Conservation (phyloP, 345 rosid genomes). For the Euphorbia peplus region DNA sequence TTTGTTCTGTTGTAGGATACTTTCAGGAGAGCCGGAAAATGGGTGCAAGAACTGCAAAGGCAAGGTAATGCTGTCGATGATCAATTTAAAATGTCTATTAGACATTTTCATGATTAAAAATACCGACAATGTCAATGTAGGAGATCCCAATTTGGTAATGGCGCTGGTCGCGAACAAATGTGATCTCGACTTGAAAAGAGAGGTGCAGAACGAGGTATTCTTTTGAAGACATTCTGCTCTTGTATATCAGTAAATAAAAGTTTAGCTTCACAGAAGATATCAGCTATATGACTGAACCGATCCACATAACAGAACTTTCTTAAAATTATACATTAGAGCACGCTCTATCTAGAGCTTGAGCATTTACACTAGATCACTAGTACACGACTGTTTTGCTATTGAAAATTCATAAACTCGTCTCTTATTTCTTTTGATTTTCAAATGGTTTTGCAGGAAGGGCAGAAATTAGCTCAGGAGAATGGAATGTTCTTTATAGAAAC, state of each 20-base stretch:
- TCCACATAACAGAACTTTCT: neutral
- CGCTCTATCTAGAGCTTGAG: neutral
- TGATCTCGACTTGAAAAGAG: slow-evolving; percentile 32
- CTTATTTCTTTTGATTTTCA: neutral
- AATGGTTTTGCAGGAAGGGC: slow-evolving; percentile 27
- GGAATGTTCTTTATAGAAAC: slow-evolving; percentile 44
- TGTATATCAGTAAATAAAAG: neutral
- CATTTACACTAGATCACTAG: neutral
- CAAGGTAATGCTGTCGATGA: slow-evolving; percentile 35
- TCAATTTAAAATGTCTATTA: neutral
- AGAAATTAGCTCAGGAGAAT: slow-evolving; percentile 39
- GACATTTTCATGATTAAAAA: neutral
- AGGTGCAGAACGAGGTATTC: slow-evolving; percentile 38
- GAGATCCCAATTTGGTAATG: slow-evolving; percentile 39
- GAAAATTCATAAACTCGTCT: neutral
- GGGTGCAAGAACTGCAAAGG: slow-evolving; percentile 46
- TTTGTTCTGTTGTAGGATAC: slow-evolving; percentile 35
- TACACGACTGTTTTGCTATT: neutral
- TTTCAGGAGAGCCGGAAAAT: slow-evolving; percentile 38
- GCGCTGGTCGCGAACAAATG: slow-evolving; percentile 43
- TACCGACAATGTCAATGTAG: slow-evolving; percentile 11
- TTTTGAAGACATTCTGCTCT: neutral
- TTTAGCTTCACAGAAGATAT: neutral
- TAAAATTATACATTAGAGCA: neutral
- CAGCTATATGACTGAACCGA: neutral